Percentiles rank a stretch among this genome's conserved stretches.
These are phyloP conservation scores for Sanghuangporus sanghuang DNA, from an alignment of 1,284 basidiomycete genomes.

Conservation along the genomic window DNA sequence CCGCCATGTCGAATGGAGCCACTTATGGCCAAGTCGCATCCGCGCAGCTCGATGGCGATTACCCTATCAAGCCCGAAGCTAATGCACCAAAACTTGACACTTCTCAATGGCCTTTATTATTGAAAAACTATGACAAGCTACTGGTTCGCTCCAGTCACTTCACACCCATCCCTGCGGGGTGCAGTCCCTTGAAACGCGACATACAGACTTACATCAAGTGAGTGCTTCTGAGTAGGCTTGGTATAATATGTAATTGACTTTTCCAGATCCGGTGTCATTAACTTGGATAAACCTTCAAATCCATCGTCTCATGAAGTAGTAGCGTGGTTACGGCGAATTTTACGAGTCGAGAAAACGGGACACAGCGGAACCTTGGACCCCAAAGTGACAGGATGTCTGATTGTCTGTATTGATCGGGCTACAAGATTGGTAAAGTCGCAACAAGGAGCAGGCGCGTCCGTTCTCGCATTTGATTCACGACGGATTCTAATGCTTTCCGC, in stretches of 20 bases:
- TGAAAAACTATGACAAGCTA: constrained; percentile 99
- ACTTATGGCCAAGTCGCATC: constrained; percentile 64
- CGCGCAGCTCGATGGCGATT: constrained; percentile 73
- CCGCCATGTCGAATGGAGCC: constrained; percentile 30
- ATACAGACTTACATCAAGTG: constrained; percentile 88
- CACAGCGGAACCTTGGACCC: constrained; percentile 98
- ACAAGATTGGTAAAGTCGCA: constrained; percentile 99
- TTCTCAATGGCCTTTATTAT: constrained; percentile 94
- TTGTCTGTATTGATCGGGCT: constrained; percentile 99
- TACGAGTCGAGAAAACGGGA: constrained; percentile 97
- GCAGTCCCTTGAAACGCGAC: constrained; percentile 92
- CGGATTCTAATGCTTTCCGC: constrained; percentile 2
- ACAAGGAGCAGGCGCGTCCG: constrained; percentile 79
- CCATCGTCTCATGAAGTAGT: constrained; percentile 99
- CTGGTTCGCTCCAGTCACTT: constrained; percentile 95
- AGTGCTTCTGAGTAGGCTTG: constrained; percentile 18
- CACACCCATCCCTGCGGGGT: constrained; percentile 91
- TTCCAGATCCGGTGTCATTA: constrained; percentile 91
- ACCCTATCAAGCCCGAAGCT: constrained; percentile 77
- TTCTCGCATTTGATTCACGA: constrained; percentile 5
- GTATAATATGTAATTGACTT: background rate
- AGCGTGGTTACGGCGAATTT: constrained; percentile 94
- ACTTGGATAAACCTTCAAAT: constrained; percentile 99
- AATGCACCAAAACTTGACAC: constrained; percentile 82
- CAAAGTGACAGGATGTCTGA: constrained; percentile 98